Conservation (phyloP, 192 early-diverging fungal genomes). For the Gonapodya prolifera region DNA sequence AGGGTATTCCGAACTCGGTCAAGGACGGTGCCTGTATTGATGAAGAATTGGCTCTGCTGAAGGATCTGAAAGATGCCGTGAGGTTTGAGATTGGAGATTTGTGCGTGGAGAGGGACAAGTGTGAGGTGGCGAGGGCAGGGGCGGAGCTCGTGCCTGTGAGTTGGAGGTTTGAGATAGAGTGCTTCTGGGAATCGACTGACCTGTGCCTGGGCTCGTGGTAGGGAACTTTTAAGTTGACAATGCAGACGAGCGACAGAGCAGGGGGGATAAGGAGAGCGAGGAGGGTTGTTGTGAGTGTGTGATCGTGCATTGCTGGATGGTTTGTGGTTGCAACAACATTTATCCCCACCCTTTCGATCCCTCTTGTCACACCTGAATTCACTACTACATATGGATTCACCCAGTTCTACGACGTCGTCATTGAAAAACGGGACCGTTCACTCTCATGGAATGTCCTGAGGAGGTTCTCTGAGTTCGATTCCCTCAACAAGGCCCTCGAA, state of each 20-base stretch:
- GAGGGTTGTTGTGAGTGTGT: background rate
- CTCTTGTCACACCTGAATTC: background rate
- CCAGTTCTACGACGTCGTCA: background rate
- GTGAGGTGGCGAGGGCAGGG: background rate
- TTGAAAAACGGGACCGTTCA: too few relatives aligned
- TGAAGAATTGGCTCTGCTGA: background rate
- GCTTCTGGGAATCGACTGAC: background rate
- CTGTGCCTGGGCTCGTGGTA: background rate
- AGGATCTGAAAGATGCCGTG: background rate
- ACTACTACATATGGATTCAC: background rate
- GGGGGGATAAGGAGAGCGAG: background rate
- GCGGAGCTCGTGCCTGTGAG: background rate
- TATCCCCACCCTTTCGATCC: background rate
- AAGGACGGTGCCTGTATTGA: background rate
- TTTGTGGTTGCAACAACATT: background rate
- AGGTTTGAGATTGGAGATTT: background rate
- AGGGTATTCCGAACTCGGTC: background rate
- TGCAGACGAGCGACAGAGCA: background rate
- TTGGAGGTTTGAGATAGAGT: background rate
- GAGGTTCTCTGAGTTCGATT: background rate
- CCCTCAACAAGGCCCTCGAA: background rate
- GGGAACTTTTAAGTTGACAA: background rate
- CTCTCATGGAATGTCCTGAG: background rate
- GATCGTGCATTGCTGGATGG: background rate
- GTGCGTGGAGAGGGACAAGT: background rate